Evolutionary conservation across 352 stramenopile genomes (phyloP), one percentile per base, ranked within the genome.

Genomic region (Phytophthora litchii): DNA sequence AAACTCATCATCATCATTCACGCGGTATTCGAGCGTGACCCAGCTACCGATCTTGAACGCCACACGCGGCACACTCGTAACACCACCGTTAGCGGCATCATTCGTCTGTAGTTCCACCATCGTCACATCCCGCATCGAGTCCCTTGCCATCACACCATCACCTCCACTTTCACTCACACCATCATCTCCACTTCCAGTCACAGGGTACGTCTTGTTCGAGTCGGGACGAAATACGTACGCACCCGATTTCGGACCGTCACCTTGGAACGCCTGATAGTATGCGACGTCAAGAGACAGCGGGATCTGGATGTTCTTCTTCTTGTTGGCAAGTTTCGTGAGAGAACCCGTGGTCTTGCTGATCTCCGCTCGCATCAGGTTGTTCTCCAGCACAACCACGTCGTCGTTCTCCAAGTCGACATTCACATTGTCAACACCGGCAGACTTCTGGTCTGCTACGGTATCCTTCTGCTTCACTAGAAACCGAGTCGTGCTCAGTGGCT

Each of bases 181-280:
- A n/a, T 65, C 45, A 9, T n/a, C 11, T 9, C 13, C 46, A 11
- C 54, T 60, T 27, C 47, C 62, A n/a, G 64, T 60, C 9, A 85
- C 46, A 0, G 70, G 45, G 52, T 92, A 76, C 1, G 86, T 72
- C 20, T 79, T 78, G 49, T 91, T 88, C 35, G 75, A 88, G 54
- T 94, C 79, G 0, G 96, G 96, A 42, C 95, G 86, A 76, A 99
- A 99, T 14, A 98, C 92, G 67, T 99, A 99, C 5, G 97, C 97
- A 16, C 97, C 97, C 19, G 93, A 98, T 60, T 96, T 91, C 55
- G 95, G 85, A 3, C 72, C 67, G 1, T 76, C 23, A 3, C 58
- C 70, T 44, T 88, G 76, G 53, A 75, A 91, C 9, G 78, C 65
- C 27, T 88, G 76, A 48, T 93, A 93, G 64, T 91, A 93, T 14